phyloP scores from a whole-genome alignment of 257 asterid species.

The Ilex asprella region DNA sequence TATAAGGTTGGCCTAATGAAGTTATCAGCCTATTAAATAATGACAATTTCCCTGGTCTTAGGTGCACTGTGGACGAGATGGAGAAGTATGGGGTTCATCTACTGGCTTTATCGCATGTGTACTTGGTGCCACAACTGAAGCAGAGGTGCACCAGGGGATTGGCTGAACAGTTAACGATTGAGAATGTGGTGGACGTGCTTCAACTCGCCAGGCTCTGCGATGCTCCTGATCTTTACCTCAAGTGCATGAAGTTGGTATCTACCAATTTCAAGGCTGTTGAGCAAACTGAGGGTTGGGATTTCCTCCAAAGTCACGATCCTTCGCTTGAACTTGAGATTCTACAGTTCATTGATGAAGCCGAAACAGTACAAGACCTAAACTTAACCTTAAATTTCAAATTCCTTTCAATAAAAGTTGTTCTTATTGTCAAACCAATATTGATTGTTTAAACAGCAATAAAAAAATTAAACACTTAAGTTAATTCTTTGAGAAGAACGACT shows the following conservation, averaged over 20 bases:
- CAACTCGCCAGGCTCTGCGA: constrained; percentile 87
- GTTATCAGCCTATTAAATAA: constrained; percentile 6
- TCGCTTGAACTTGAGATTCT: constrained; percentile 78
- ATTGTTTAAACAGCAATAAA: neutral
- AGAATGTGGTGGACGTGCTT: constrained; percentile 69
- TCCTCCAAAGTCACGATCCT: constrained; percentile 70
- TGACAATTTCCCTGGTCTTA: constrained; percentile 24
- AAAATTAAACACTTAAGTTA: neutral
- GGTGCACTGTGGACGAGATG: constrained; percentile 76
- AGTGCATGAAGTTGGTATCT: constrained; percentile 53
- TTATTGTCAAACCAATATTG: neutral
- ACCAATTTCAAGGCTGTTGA: constrained; percentile 52
- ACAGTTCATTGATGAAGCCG: constrained; percentile 76
- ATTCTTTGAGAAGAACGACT: neutral
- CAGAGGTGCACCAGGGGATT: constrained; percentile 59
- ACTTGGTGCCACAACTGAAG: constrained; percentile 74
- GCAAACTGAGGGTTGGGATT: constrained; percentile 84
- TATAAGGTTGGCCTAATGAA: too few relatives aligned
- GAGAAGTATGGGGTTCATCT: constrained; percentile 71
- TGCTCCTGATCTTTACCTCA: constrained; percentile 78
- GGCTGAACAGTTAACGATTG: constrained; percentile 31
- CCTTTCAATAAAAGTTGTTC: neutral
- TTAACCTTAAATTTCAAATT: neutral
- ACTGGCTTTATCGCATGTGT: constrained; percentile 77
- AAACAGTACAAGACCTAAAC: constrained; percentile 40